These are phyloP conservation scores for Pinus albicaulis DNA, from an alignment of 75 land plant species.

Conservation along the genomic window DNA sequence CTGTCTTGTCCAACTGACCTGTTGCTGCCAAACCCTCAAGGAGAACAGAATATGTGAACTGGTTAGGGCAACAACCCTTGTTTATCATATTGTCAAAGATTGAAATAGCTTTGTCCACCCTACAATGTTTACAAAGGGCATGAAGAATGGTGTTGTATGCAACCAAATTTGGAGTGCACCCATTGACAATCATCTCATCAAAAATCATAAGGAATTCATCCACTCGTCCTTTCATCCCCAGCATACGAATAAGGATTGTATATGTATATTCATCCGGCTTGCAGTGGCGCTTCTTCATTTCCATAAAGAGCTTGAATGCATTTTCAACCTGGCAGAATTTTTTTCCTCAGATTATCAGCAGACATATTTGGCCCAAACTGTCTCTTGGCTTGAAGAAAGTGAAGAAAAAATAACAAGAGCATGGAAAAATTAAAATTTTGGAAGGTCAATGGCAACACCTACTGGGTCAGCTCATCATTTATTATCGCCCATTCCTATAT, in stretches of 20 bases:
- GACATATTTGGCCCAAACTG: too few species aligned
- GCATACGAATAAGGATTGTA: slow-evolving; percentile 80
- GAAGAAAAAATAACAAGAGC: background rate
- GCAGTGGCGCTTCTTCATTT: slow-evolving; percentile 64
- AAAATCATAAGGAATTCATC: slow-evolving; percentile 39
- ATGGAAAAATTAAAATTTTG: background rate
- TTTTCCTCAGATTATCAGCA: slow-evolving; percentile 17
- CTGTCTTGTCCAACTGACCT: slow-evolving; percentile 49
- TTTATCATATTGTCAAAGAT: slow-evolving; percentile 83
- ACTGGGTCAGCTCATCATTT: too few species aligned
- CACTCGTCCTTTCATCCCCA: slow-evolving; percentile 56
- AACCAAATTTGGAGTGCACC: slow-evolving; percentile 37
- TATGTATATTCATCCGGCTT: slow-evolving; percentile 74
- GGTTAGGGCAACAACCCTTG: slow-evolving; percentile 81
- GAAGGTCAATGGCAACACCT: background rate
- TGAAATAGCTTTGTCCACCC: slow-evolving; percentile 60
- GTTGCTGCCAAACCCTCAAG: slow-evolving; percentile 58
- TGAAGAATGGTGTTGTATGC: slow-evolving; percentile 64
- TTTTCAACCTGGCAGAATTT: slow-evolving; percentile 45
- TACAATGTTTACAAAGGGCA: slow-evolving; percentile 49
- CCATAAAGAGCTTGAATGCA: slow-evolving; percentile 43
- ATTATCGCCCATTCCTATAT: too few species aligned
- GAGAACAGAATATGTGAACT: slow-evolving; percentile 73
- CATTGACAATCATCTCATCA: slow-evolving; percentile 59
- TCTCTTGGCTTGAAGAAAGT: slow-evolving; percentile 4